These are phyloP conservation scores for Neurospora sp. DNA, from an alignment of 495 filamentous ascomycete species.

Conservation along the genomic window DNA sequence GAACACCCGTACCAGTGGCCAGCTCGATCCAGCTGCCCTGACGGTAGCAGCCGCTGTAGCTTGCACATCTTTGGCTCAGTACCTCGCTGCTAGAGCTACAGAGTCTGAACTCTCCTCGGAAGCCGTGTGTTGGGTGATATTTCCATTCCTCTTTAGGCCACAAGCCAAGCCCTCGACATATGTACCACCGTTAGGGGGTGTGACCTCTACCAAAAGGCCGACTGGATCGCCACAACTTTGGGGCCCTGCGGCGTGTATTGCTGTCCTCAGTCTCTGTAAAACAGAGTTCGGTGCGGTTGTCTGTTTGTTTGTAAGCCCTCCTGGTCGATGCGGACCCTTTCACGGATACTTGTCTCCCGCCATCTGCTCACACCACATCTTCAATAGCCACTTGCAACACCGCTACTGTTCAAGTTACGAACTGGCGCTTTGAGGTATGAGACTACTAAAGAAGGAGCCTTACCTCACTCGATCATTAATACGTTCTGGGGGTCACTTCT, in stretches of 20 bases:
- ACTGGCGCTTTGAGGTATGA: neutral
- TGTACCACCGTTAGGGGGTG: neutral
- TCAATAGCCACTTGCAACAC: neutral
- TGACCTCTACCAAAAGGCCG: neutral
- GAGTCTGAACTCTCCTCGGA: neutral
- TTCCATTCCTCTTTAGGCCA: neutral
- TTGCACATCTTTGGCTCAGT: neutral
- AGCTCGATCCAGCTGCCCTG: neutral
- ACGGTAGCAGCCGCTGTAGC: neutral
- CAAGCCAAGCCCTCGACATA: neutral
- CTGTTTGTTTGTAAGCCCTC: neutral
- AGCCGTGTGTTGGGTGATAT: neutral
- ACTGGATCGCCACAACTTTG: neutral
- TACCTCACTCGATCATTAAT: neutral
- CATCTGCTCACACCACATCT: neutral
- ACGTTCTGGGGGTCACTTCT: neutral
- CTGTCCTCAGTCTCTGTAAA: neutral
- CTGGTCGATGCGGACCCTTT: neutral
- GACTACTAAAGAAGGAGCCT: neutral
- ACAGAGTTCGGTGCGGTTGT: neutral
- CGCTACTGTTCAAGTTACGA: neutral
- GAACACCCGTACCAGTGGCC: neutral
- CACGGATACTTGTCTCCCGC: neutral
- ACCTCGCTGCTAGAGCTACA: neutral
- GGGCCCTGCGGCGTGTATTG: neutral